Base-by-base conservation (phyloP, 371 early-diverging fungal species). In the Mucor racemosus region DNA sequence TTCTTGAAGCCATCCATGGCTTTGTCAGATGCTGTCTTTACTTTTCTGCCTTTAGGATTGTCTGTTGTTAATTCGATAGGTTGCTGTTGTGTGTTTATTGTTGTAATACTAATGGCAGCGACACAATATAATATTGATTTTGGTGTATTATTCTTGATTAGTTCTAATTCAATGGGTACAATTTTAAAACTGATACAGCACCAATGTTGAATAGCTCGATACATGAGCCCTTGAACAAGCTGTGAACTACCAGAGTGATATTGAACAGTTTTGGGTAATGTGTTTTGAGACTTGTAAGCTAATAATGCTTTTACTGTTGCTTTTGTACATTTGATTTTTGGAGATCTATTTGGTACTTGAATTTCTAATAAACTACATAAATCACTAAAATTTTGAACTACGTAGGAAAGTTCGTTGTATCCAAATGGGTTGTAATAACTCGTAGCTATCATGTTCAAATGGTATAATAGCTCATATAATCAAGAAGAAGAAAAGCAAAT, bases 161-260 rank as follows among this genome's bases (percentile, higher is more conserved):
- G 38, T 17, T 64, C 60, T 5, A 73, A 31, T 9, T 63, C 62
- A 34, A 73, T 55, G 7, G 73, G 73, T 1, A 61, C 62, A n/a
- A 73, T 63, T 17, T 73, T 73, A 42, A 73, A 73, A 15, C 69
- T 68, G 10, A 73, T 60, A n/a, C 73, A 73, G 26, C 73, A 73
- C 73, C 73, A 73, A 21, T 73, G 62, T 21, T 61, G 59, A 10
- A 65, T 60, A 2, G 69, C 73, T 42, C 66, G 34, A n/a, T 58
- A 61, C 64, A 73, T 68, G 3, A 73, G 48, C n/a, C 39, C 62
- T 17, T 73, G 64, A 7, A 66, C 26, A 41, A 70, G 48, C 5
- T 65, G 66, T 8, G 48, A 56, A 10, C 40, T 65, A 3, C 58
- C 65, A 13, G 66, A 61, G 6, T 46, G 60, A 34, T 65, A 65